Evolutionary conservation across 2,329 filamentous ascomycete species (phyloP).

Genomic region (Aspergillus costaricaensis): DNA sequence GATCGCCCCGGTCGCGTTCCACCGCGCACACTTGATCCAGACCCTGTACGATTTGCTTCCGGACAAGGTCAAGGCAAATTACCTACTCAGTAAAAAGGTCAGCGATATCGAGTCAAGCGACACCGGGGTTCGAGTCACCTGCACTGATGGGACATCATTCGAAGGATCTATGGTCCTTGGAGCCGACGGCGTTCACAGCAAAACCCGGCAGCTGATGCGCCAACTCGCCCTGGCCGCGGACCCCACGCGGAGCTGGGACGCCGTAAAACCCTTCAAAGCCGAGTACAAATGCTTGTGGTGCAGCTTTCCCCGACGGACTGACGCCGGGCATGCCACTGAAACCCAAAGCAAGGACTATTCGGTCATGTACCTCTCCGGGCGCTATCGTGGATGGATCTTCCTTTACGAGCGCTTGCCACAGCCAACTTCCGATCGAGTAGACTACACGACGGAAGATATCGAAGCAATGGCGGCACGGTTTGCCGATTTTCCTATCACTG

Average conservation of each 20-base stretch:
- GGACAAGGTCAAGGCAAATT: background rate
- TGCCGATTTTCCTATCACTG: conserved; percentile 27
- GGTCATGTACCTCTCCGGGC: conserved; percentile 33
- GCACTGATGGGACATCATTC: conserved; percentile 5
- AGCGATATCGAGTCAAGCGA: background rate
- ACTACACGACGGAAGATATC: conserved; percentile 31
- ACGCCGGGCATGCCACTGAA: conserved; percentile 8
- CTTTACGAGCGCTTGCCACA: conserved; percentile 35
- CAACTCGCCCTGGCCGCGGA: background rate
- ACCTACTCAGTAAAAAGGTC: background rate
- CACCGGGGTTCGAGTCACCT: background rate
- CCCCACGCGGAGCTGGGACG: background rate
- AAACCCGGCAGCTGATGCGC: conserved; percentile 5
- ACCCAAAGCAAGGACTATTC: conserved; percentile 16
- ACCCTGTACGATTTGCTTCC: conserved; percentile 16
- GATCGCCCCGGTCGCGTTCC: conserved; percentile 10
- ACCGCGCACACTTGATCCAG: conserved; percentile 17
- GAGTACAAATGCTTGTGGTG: conserved; percentile 4
- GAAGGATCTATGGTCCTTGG: conserved; percentile 14
- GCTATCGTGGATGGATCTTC: conserved; percentile 35
- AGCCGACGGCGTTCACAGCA: conserved; percentile 19
- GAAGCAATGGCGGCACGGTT: conserved; percentile 31
- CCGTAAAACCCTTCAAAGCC: background rate
- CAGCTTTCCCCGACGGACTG: conserved; percentile 6
- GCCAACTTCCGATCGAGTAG: conserved; percentile 27